Evolutionary conservation across 2,329 filamentous ascomycete species (phyloP).

Genomic region (Orbilia quercus): DNA sequence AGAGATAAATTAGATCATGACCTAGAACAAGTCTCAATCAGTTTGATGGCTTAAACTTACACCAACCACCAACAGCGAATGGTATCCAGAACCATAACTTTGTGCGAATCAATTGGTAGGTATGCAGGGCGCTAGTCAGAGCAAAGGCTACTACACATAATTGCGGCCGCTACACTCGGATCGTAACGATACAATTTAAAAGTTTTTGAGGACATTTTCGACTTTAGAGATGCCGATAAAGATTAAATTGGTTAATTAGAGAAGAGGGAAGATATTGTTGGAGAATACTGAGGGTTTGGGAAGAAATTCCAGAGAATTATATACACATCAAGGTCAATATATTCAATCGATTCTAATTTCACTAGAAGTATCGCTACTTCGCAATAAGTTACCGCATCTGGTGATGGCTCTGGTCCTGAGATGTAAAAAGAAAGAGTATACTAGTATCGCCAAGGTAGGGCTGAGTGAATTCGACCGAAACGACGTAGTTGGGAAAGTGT

Average conservation of each 20-base stretch:
- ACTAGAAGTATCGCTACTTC: background rate
- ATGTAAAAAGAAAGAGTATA: background rate
- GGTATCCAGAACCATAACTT: constrained; percentile 67
- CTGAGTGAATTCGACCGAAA: background rate
- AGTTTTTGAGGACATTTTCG: no score
- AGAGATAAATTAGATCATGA: constrained; percentile 14
- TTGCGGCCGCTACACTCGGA: constrained; percentile 65
- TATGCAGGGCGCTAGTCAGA: constrained; percentile 64
- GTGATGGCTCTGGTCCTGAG: background rate
- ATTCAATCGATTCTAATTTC: background rate
- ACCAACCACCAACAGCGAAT: constrained; percentile 65
- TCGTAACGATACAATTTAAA: constrained; percentile 59
- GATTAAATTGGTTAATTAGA: no score
- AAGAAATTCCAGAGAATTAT: background rate
- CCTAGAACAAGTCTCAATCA: constrained; percentile 36
- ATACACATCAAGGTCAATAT: background rate
- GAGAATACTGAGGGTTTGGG: no score
- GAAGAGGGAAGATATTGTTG: no score
- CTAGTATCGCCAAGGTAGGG: constrained; percentile 2
- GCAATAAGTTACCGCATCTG: constrained; percentile 10
- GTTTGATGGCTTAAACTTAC: constrained; percentile 62
- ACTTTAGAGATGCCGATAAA: no score
- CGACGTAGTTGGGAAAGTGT: constrained; percentile 1
- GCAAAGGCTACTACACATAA: constrained; percentile 66
- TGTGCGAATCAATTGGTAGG: constrained; percentile 64